phyloP scores from a whole-genome alignment of 2,329 filamentous ascomycete species.

The Stemphylium vesicarium region DNA sequence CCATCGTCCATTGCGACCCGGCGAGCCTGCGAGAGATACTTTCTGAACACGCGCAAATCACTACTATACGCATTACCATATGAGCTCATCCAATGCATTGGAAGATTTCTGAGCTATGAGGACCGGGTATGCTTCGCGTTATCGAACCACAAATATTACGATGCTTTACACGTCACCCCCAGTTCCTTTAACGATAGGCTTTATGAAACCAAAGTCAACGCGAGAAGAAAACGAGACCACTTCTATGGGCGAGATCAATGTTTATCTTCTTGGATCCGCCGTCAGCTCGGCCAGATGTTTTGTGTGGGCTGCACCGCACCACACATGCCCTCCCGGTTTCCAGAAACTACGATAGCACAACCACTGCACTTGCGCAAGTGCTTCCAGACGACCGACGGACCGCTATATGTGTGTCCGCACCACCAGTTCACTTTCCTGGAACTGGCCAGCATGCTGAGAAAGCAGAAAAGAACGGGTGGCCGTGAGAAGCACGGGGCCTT shows the following conservation, averaged over 20 bases:
- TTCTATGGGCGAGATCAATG: not conserved
- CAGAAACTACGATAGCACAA: not conserved
- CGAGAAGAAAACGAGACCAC: not conserved
- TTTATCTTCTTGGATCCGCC: not conserved
- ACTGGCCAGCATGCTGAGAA: not conserved
- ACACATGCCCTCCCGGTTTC: not conserved
- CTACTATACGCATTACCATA: not conserved
- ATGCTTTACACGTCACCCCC: not conserved
- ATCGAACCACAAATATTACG: not conserved
- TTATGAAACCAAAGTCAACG: not conserved
- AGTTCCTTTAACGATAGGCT: not conserved
- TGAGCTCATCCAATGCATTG: not conserved
- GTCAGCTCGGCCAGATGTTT: not conserved
- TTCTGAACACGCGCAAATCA: not conserved
- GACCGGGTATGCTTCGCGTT: constrained; percentile 1
- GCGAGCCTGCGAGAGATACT: not conserved
- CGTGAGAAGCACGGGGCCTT: not conserved
- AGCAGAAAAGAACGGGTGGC: not conserved
- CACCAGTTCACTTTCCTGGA: not conserved
- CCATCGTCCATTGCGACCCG: not conserved
- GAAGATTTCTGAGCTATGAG: not conserved
- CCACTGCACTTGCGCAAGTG: not conserved
- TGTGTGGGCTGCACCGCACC: not conserved
- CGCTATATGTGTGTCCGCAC: not conserved
- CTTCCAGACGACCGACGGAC: not conserved